Evolutionary conservation across 352 stramenopile genomes (phyloP), one percentile per base, ranked within the genome.

Genomic region (Thalassiosira livingstoniorum): DNA sequence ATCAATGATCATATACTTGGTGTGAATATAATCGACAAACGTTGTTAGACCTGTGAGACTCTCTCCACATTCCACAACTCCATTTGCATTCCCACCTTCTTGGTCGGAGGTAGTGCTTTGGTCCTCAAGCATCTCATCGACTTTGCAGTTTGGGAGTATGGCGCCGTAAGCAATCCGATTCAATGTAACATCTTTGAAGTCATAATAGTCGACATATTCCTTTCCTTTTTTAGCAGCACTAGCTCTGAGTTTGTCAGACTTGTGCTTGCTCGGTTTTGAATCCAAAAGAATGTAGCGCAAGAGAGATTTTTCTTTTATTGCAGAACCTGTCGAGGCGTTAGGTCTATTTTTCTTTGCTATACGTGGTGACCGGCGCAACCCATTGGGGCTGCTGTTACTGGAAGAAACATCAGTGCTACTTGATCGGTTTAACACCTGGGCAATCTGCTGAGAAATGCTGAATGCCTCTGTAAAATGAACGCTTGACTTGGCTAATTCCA

Each of bases 241-340:
- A 4, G 31, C 45, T 58, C 57, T 39, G 5, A 25, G 29, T 55
- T 78, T 85, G n/a, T 70, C 43, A 66, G 64, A 77, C n/a, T 32
- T 65, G 27, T 75, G 29, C 11, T 78, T 65, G 74, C 71, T 82
- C 32, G 79, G 79, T 45, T 79, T 78, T 29, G 42, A 82, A 75
- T 86, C 79, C 13, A 86, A 42, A 55, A 86, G 60, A 34, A 86
- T 13, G 39, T 82, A 86, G 4, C 79, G 72, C n/a, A 86, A 65
- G 15, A 77, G 35, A 39, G 55, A 58, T 0, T 68, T 43, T 13
- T 39, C 60, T 47, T 70, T 42, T 43, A 29, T 5, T 4, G 54
- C 1, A 11, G 35, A 32, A 5, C 37, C 35, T 54, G n/a, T 53
- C 18, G 57, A 29, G 10, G 15, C 47, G 29, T 13, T 18, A 2